Evolutionary conservation across 2,329 filamentous ascomycete genomes (phyloP).

Genomic region (Neofusicoccum kwambonambiense): DNA sequence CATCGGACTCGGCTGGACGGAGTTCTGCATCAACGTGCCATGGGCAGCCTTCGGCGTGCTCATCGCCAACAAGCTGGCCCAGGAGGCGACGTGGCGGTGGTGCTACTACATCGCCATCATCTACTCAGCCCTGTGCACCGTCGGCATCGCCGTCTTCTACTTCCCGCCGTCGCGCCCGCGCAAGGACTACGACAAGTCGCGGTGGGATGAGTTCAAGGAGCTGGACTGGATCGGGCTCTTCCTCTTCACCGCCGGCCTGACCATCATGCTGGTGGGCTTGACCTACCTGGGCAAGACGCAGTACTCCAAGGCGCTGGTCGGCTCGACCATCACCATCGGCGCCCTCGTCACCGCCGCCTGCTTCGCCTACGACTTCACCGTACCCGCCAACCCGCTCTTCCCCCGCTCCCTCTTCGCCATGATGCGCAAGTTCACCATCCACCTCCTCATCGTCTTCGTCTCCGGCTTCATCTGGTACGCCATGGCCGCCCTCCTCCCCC

Average conservation of each 20-base stretch:
- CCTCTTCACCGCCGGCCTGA: constrained; percentile 47
- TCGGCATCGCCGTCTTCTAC: constrained; percentile 48
- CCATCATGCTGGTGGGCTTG: constrained; percentile 48
- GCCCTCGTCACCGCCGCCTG: constrained; percentile 24
- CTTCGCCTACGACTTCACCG: constrained; percentile 25
- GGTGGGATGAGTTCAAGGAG: constrained; percentile 31
- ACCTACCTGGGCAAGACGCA: constrained; percentile 43
- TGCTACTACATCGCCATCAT: constrained; percentile 45
- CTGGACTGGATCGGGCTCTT: constrained; percentile 51
- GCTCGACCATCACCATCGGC: constrained; percentile 28
- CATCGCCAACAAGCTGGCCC: constrained; percentile 40
- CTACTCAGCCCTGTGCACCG: constrained; percentile 40
- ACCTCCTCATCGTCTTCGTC: constrained; percentile 29
- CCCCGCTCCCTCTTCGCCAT: constrained; percentile 30
- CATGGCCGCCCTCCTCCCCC: constrained; percentile 25
- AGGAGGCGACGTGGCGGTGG: constrained; percentile 39
- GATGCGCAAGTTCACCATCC: constrained; percentile 29
- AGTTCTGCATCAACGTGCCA: constrained; percentile 23
- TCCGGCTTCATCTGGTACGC: constrained; percentile 33
- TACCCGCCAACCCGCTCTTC: constrained; percentile 28
- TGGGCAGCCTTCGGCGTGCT: constrained; percentile 43
- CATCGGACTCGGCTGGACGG: constrained; percentile 27
- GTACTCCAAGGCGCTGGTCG: constrained; percentile 29
- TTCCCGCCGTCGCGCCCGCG: constrained; percentile 48
- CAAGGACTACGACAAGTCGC: constrained; percentile 26